These are phyloP conservation scores for Blastocystis sp. DNA, from an alignment of 352 stramenopile genomes.

Conservation along the genomic window DNA sequence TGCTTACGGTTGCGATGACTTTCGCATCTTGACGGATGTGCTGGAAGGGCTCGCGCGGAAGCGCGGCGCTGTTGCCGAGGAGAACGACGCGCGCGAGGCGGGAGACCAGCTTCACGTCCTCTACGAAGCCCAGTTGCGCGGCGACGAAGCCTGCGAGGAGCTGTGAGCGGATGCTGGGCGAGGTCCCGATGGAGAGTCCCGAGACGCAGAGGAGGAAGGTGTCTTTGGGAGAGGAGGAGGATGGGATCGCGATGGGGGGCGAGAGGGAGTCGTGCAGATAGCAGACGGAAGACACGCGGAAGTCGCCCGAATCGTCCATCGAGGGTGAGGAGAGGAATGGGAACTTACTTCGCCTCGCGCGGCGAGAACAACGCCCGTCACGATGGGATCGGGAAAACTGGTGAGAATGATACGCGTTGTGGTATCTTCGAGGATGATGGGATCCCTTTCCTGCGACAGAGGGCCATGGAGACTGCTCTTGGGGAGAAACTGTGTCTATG, in stretches of 20 bases:
- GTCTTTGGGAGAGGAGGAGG: neutral
- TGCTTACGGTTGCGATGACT: neutral
- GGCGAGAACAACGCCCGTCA: constrained; percentile 13
- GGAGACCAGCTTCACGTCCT: neutral
- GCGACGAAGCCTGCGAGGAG: constrained; percentile 8
- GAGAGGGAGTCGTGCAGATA: neutral
- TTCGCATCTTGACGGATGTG: constrained; percentile 1
- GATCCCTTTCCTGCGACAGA: constrained; percentile 35
- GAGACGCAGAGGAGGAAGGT: neutral
- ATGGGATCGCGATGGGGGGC: neutral
- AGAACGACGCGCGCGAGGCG: neutral
- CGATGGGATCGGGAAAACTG: constrained; percentile 2
- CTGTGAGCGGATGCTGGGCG: neutral
- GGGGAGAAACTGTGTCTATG: constrained; percentile 44
- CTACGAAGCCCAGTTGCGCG: constrained; percentile 12
- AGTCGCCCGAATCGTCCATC: constrained; percentile 35
- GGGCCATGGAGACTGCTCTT: constrained; percentile 46
- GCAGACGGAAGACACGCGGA: neutral
- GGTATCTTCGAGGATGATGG: constrained; percentile 36
- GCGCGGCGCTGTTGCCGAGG: neutral
- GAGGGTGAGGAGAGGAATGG: neutral
- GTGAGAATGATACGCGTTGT: constrained; percentile 34
- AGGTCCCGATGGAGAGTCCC: neutral
- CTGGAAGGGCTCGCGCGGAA: constrained; percentile 31
- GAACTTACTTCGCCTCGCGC: neutral